Evolutionary conservation across 805 yeast species (phyloP).

Genomic region (Teunomyces tritomae): DNA sequence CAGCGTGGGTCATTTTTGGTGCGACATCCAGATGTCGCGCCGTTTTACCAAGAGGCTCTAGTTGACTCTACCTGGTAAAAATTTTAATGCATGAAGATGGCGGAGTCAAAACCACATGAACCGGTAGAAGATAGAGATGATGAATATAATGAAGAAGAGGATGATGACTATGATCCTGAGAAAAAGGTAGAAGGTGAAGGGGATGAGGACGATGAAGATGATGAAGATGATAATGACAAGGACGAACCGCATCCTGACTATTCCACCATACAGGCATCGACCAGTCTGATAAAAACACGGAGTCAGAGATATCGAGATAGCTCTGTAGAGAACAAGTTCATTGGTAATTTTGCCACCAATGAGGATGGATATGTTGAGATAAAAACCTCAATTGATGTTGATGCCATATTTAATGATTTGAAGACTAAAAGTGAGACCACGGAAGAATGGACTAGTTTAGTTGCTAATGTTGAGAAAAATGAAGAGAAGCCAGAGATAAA

Average conservation of each 20-base stretch:
- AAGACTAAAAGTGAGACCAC: constrained; percentile 13
- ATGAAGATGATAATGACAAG: constrained; percentile 27
- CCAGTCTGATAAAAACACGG: constrained; percentile 67
- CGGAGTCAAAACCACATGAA: background rate
- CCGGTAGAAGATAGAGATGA: constrained; percentile 8
- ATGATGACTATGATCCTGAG: constrained; percentile 31
- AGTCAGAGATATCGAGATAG: constrained; percentile 52
- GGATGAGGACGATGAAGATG: constrained; percentile 30
- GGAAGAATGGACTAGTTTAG: constrained; percentile 1
- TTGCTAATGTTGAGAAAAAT: background rate
- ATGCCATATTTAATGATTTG: constrained; percentile 29
- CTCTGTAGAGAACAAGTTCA: constrained; percentile 3
- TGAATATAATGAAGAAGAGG: constrained; percentile 31
- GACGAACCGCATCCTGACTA: constrained; percentile 37
- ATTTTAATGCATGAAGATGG: background rate
- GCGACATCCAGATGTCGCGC: constrained; percentile 3
- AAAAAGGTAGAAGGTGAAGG: constrained; percentile 16
- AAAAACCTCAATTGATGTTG: constrained; percentile 25
- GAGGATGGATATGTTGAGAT: constrained; percentile 13
- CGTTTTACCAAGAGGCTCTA: background rate
- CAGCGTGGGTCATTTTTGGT: background rate
- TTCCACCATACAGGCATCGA: constrained; percentile 49
- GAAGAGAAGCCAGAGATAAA: constrained; percentile 5
- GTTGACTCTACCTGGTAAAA: background rate
- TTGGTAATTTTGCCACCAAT: constrained; percentile 16